Percentiles rank a stretch among this genome's conserved stretches.
Conservation (phyloP, 768 basidiomycete species). For the Saitozyma sp. region DNA sequence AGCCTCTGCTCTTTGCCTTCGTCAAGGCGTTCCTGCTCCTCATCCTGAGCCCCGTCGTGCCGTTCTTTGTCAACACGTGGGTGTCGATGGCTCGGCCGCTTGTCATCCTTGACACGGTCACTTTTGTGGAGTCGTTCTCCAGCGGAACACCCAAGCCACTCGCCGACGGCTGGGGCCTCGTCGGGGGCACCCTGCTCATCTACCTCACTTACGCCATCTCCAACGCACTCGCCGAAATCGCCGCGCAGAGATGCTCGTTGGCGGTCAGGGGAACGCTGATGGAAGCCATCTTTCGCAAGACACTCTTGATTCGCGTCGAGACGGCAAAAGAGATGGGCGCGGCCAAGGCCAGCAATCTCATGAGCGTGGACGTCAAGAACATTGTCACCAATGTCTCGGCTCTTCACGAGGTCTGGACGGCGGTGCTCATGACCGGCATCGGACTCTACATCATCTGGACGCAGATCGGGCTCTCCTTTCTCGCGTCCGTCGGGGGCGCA, state of each 20-base stretch:
- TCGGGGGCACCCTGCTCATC: constrained; percentile 14
- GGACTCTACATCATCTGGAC: constrained; percentile 25
- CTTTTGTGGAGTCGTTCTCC: constrained; percentile 16
- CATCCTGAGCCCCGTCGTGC: constrained; percentile 14
- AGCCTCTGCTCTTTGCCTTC: constrained; percentile 15
- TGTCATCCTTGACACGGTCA: constrained; percentile 13
- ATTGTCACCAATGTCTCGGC: neutral
- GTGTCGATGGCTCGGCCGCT: constrained; percentile 16
- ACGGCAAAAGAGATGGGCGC: constrained; percentile 20
- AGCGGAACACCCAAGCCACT: constrained; percentile 7
- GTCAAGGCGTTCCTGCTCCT: constrained; percentile 1
- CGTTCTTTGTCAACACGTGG: constrained; percentile 9
- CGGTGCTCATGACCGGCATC: constrained; percentile 14
- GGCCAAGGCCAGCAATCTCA: constrained; percentile 25
- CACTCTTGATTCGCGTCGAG: constrained; percentile 12
- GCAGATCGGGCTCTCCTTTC: constrained; percentile 23
- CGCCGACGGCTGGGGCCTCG: constrained; percentile 23
- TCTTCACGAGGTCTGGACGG: constrained; percentile 15
- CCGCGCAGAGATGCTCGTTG: constrained; percentile 13
- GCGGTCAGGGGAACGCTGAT: constrained; percentile 18
- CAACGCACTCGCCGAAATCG: constrained; percentile 11
- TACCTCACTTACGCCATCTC: constrained; percentile 16
- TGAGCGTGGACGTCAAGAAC: constrained; percentile 19
- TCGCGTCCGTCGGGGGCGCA: constrained; percentile 16
- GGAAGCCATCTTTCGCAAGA: constrained; percentile 26